These are phyloP conservation scores for Bonia amplexicaulis DNA, from an alignment of 176 grass and related monocot genomes.

Conservation along the genomic window DNA sequence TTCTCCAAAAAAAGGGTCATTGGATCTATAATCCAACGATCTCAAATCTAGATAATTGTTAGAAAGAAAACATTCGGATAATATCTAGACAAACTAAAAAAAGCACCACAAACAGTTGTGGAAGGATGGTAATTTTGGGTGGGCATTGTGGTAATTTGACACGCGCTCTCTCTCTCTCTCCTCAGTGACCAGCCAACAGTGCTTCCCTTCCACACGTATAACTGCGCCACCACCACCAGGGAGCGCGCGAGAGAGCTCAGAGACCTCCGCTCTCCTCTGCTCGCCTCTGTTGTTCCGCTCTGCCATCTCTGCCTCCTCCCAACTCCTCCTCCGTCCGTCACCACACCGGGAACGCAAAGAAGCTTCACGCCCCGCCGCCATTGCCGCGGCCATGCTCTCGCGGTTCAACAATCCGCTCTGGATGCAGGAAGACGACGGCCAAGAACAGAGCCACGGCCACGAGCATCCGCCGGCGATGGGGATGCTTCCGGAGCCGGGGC, in stretches of 20 bases:
- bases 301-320: constrained; percentile 29
- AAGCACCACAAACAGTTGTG: neutral
- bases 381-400: constrained; percentile 47
- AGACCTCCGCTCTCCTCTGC: neutral
- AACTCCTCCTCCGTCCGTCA: neutral
- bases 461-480: constrained; percentile 25
- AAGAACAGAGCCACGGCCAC: neutral
- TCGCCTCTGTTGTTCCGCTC: neutral
- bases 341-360: neutral
- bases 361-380: neutral
- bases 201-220: constrained; percentile 6
- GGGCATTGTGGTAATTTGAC: constrained; percentile 9
- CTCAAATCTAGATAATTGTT: too few relatives aligned
- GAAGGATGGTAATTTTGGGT: neutral
- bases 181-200: neutral
- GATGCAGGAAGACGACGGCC: constrained; percentile 44
- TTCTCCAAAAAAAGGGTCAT: too few relatives aligned
- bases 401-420: constrained; percentile 54
- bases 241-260: neutral
- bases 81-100: too few relatives aligned
- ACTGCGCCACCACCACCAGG: neutral
- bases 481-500: constrained; percentile 3
- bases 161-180: neutral
- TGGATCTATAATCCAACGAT: too few relatives aligned
- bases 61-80: too few relatives aligned